Evolutionary conservation across 495 filamentous ascomycete genomes (phyloP).

Genomic region (Daldinia vernicosa): DNA sequence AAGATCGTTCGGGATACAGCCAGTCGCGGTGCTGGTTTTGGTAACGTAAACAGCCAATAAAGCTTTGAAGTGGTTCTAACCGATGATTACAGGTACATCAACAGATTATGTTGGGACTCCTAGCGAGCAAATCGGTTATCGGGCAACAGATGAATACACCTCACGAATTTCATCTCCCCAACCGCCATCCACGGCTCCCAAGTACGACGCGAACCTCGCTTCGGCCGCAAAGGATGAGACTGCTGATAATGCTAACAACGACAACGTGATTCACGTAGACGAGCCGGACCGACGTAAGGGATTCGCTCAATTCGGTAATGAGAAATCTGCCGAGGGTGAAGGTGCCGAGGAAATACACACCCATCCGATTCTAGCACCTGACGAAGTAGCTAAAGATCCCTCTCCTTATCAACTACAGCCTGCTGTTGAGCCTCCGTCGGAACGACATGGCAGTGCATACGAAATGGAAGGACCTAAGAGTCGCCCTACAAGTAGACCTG

Average conservation of each 20-base stretch:
- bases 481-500: slow-evolving; percentile 75
- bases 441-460: slow-evolving; percentile 66
- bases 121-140: slow-evolving; percentile 80
- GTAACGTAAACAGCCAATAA: slow-evolving; percentile 58
- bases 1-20: slow-evolving; percentile 83
- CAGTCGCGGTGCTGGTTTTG: slow-evolving; percentile 70
- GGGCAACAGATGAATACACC: slow-evolving; percentile 80
- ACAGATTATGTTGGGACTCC: slow-evolving; percentile 68
- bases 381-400: slow-evolving; percentile 85
- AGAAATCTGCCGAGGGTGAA: slow-evolving; percentile 59
- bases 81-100: slow-evolving; percentile 52
- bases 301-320: slow-evolving; percentile 56
- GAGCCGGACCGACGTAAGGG: slow-evolving; percentile 70
- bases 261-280: slow-evolving; percentile 78
- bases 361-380: slow-evolving; percentile 88
- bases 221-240: slow-evolving; percentile 35
- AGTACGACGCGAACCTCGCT: slow-evolving; percentile 31
- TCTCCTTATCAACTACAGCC: slow-evolving; percentile 62
- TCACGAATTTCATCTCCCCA: slow-evolving; percentile 73
- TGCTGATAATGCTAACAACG: slow-evolving; percentile 47
- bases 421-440: slow-evolving; percentile 75
- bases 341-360: slow-evolving; percentile 64
- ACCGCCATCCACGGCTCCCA: slow-evolving; percentile 56
- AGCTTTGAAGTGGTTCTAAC: slow-evolving; percentile 50
- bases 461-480: slow-evolving; percentile 65